Conservation (phyloP, 2,329 filamentous ascomycete species). For the Xylaria sp. region DNA sequence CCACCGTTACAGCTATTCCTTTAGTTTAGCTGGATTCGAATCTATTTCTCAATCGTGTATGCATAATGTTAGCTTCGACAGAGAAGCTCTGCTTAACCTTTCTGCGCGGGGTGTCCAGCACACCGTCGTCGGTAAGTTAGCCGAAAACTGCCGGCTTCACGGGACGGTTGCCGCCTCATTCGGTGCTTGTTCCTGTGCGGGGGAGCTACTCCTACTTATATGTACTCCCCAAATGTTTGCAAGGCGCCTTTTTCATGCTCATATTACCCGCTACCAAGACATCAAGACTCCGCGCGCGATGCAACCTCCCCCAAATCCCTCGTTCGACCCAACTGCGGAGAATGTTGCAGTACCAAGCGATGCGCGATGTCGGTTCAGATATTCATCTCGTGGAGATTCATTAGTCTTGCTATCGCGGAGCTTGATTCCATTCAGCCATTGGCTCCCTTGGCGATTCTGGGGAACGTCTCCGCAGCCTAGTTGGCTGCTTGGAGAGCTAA, state of each 20-base stretch:
- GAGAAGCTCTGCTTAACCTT: background rate
- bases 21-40: background rate
- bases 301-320: slow-evolving; percentile 25
- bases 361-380: slow-evolving; percentile 15
- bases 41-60: background rate
- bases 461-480: slow-evolving; percentile 12
- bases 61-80: background rate
- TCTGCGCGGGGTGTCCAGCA: background rate
- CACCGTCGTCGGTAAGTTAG: slow-evolving; percentile 11
- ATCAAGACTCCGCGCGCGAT: slow-evolving; percentile 5
- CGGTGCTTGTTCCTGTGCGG: background rate
- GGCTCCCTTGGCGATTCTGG: background rate
- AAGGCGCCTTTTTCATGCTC: background rate
- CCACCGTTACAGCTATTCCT: background rate
- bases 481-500: background rate
- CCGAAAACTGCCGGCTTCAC: slow-evolving; percentile 18
- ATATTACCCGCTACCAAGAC: slow-evolving; percentile 24
- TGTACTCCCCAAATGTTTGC: background rate
- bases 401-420: slow-evolving; percentile 15
- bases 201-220: background rate
- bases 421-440: slow-evolving; percentile 1
- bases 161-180: slow-evolving; percentile 28
- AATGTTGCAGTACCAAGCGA: slow-evolving; percentile 20
- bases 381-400: slow-evolving; percentile 4
- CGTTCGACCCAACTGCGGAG: slow-evolving; percentile 26